A percentile compares a stretch with the other conserved stretches of the same genome.
These are phyloP conservation scores for Huntiella decipiens DNA, from an alignment of 2,329 filamentous ascomycete genomes.

Conservation along the genomic window DNA sequence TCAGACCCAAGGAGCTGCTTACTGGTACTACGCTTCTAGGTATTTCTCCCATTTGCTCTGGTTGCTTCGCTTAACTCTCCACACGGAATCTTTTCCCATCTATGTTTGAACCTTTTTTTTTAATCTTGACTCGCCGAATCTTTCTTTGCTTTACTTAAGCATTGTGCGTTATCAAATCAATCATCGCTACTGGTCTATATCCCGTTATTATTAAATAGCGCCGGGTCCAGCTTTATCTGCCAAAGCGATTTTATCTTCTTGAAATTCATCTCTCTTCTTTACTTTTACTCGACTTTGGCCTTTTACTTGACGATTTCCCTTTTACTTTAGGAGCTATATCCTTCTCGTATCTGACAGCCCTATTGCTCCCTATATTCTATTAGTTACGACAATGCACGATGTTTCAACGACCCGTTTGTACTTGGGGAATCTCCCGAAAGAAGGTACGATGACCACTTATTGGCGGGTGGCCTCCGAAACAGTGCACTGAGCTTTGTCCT, in stretches of 20 bases:
- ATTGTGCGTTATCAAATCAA: no score
- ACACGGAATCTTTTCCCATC: no score
- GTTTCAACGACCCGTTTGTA: constrained; percentile 92
- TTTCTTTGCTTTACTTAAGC: no score
- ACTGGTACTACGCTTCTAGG: neutral
- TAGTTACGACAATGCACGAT: constrained; percentile 47
- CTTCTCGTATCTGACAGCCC: neutral
- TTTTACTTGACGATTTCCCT: no score
- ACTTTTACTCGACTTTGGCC: neutral
- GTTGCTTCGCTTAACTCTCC: no score
- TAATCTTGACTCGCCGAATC: no score
- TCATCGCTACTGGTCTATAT: no score
- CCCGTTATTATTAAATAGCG: no score
- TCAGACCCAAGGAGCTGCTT: no score
- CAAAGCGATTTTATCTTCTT: neutral
- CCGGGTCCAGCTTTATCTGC: neutral
- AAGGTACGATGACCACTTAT: constrained; percentile 43
- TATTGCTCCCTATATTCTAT: constrained; percentile 8
- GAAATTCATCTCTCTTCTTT: neutral
- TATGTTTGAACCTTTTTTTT: neutral
- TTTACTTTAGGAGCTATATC: neutral
- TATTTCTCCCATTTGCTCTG: neutral
- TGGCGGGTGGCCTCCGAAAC: no score
- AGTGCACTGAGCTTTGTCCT: no score
- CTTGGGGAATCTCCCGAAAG: constrained; percentile 90